Conservation (phyloP, 129 eudicot species). For the Helianthus tuberosus region DNA sequence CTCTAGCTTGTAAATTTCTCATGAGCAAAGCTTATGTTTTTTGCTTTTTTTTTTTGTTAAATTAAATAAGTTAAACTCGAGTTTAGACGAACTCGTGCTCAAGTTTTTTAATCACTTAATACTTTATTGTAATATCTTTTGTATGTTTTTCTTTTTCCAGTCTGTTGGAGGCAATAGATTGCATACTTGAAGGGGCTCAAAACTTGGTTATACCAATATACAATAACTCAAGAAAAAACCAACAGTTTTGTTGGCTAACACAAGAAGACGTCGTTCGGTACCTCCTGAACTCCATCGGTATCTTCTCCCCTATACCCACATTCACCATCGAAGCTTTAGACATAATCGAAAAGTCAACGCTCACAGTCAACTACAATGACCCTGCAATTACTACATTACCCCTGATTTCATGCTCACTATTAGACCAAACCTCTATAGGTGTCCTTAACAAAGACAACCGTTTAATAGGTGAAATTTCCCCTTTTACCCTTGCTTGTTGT, state of each 20-base stretch:
- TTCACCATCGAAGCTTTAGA: conserved; percentile 59
- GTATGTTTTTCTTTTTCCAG: conserved; percentile 32
- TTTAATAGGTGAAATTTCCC: conserved; percentile 81
- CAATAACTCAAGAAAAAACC: conserved; percentile 36
- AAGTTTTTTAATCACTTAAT: too few relatives aligned
- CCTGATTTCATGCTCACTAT: conserved; percentile 38
- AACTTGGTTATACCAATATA: conserved; percentile 75
- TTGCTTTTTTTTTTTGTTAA: too few relatives aligned
- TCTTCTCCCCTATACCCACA: conserved; percentile 73
- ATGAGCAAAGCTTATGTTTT: too few relatives aligned
- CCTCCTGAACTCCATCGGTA: conserved; percentile 70
- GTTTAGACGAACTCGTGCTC: too few relatives aligned
- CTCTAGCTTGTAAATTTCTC: too few relatives aligned
- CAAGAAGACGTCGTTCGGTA: conserved; percentile 87
- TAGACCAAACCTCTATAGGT: conserved; percentile 67
- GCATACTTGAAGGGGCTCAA: conserved; percentile 86
- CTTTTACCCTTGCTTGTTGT: conserved; percentile 63
- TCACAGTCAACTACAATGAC: conserved; percentile 55
- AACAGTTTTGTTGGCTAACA: conserved; percentile 68
- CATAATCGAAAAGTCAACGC: conserved; percentile 51
- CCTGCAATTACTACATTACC: conserved; percentile 56
- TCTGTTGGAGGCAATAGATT: conserved; percentile 76
- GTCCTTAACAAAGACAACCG: conserved; percentile 61
- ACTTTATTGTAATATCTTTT: too few relatives aligned
- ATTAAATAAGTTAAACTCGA: too few relatives aligned